These are phyloP conservation scores for Domatiomyces catenatus DNA, from an alignment of 2,329 filamentous ascomycete genomes.

Conservation along the genomic window DNA sequence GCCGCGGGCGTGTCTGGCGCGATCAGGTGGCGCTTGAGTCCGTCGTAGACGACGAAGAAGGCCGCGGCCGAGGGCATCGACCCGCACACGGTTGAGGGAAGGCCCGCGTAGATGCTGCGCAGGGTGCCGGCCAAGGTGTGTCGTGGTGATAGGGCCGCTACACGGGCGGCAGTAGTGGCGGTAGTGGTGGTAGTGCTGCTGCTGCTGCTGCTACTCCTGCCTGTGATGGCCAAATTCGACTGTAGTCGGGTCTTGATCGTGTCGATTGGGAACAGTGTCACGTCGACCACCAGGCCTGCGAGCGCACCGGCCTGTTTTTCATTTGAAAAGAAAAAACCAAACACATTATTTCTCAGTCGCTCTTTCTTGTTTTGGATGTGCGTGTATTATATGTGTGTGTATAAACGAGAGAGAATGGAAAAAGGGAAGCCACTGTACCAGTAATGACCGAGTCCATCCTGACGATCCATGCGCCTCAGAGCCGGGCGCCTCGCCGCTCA, in stretches of 20 bases:
- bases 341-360: conserved; percentile 1
- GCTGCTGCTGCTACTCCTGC: conserved; percentile 24
- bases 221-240: conserved; percentile 57
- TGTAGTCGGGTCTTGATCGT: conserved; percentile 97
- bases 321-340: no score
- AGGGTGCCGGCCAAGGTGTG: conserved; percentile 63
- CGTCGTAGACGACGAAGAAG: conserved; percentile 94
- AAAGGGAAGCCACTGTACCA: conserved; percentile 4
- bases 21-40: conserved; percentile 44
- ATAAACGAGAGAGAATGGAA: background rate
- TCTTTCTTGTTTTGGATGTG: background rate
- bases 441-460: conserved; percentile 2
- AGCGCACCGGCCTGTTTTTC: conserved; percentile 57
- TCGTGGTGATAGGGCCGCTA: conserved; percentile 16
- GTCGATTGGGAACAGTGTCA: conserved; percentile 93
- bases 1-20: conserved; percentile 20
- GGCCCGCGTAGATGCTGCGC: conserved; percentile 78
- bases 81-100: conserved; percentile 77
- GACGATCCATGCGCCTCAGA: conserved; percentile 1
- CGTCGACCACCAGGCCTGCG: conserved; percentile 89
- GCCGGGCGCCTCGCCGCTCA: background rate
- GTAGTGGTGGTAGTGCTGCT: no score
- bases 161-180: no score
- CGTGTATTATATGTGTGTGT: background rate
- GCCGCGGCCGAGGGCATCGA: conserved; percentile 87